These are phyloP conservation scores for Albatrellus sp. DNA, from an alignment of 1,284 basidiomycete species.

Conservation along the genomic window DNA sequence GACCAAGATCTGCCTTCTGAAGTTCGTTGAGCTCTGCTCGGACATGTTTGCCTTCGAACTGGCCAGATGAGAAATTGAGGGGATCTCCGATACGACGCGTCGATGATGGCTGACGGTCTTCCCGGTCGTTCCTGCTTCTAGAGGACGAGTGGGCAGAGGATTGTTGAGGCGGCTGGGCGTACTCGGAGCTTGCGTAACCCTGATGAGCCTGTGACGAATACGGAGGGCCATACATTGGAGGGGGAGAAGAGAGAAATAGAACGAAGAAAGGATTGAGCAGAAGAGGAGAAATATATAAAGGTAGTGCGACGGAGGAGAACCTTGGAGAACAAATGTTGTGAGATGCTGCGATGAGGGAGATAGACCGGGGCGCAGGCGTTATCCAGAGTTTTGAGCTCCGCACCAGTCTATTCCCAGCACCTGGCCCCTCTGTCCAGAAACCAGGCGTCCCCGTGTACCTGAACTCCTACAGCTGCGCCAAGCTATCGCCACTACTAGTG, in stretches of 20 bases:
- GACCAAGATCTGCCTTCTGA: conserved; percentile 51
- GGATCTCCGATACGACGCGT: conserved; percentile 24
- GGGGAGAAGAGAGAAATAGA: background rate
- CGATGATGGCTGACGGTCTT: conserved; percentile 1
- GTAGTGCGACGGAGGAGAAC: too few relatives aligned
- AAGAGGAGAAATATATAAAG: conserved; percentile 1
- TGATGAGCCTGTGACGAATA: conserved; percentile 3
- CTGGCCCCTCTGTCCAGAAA: too few relatives aligned
- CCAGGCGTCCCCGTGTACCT: too few relatives aligned
- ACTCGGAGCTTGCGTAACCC: conserved; percentile 1
- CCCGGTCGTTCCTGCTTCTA: conserved; percentile 7
- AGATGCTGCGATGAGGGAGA: too few relatives aligned
- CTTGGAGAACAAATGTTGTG: background rate
- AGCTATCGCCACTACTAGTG: too few relatives aligned
- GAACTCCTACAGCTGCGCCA: too few relatives aligned
- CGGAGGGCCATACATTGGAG: conserved; percentile 3
- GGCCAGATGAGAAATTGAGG: conserved; percentile 42
- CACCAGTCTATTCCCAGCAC: background rate
- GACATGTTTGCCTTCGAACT: conserved; percentile 43
- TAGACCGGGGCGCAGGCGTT: background rate
- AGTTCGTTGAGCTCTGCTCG: conserved; percentile 49
- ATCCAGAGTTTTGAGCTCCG: background rate
- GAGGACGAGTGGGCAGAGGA: conserved; percentile 1
- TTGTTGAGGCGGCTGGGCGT: conserved; percentile 3
- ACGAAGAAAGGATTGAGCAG: background rate